A percentile compares a stretch with the other conserved stretches of the same genome.
Conservation (phyloP, 805 yeast species). For the Cyberlindnera amylophila region DNA sequence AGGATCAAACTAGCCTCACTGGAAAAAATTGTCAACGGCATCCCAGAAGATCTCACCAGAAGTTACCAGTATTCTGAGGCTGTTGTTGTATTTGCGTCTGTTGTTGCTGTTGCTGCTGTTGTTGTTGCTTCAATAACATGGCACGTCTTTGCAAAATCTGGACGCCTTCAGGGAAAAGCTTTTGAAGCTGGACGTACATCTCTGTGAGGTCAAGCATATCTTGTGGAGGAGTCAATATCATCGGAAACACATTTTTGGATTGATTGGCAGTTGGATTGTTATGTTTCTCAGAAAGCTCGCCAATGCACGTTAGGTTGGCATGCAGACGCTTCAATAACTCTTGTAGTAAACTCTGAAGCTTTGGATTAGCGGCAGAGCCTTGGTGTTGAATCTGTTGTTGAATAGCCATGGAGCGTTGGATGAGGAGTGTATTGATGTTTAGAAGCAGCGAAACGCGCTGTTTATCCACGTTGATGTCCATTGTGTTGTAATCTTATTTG, state of each 20-base stretch:
- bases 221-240: constrained; percentile 25
- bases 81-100: constrained; percentile 17
- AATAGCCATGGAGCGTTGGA: constrained; percentile 24
- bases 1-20: too few relatives aligned
- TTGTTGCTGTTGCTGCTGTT: constrained; percentile 11
- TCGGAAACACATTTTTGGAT: constrained; percentile 21
- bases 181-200: constrained; percentile 22
- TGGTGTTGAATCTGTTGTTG: constrained; percentile 23
- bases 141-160: constrained; percentile 19
- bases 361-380: constrained; percentile 16
- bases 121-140: constrained; percentile 14
- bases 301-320: constrained; percentile 28
- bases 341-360: constrained; percentile 21
- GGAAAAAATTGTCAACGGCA: too few relatives aligned
- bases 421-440: constrained; percentile 24
- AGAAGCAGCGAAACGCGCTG: constrained; percentile 23
- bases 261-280: constrained; percentile 12
- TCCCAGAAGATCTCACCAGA: too few relatives aligned
- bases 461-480: constrained; percentile 24
- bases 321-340: constrained; percentile 27
- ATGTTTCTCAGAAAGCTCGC: constrained; percentile 26
- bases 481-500: neutral
- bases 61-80: constrained; percentile 5
- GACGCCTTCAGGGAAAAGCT: constrained; percentile 28
- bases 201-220: constrained; percentile 26